Evolutionary conservation across 257 asterid species (phyloP).

Genomic region (Vinca minor): DNA sequence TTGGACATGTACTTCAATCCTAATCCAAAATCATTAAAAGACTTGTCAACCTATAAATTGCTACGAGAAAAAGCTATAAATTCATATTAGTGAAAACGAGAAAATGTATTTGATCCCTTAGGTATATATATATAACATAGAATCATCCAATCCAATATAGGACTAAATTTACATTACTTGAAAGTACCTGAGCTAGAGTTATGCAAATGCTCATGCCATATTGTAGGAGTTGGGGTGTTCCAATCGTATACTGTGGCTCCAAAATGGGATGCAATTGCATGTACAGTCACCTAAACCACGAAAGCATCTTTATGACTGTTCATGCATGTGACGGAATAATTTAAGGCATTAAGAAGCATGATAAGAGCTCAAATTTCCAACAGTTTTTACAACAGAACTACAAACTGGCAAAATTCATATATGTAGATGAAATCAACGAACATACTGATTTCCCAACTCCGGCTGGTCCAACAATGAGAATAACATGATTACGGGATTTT

Average conservation of each 20-base stretch:
- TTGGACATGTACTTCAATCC: slow-evolving; percentile 75
- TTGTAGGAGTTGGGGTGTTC: slow-evolving; percentile 84
- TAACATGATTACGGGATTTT: slow-evolving; percentile 36
- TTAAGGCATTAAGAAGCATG: neutral
- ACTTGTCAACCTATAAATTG: neutral
- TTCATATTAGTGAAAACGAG: slow-evolving; percentile 15
- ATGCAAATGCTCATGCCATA: slow-evolving; percentile 90
- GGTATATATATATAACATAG: neutral
- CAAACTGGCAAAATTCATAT: slow-evolving; percentile 1
- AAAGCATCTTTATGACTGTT: slow-evolving; percentile 21
- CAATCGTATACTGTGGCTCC: slow-evolving; percentile 76
- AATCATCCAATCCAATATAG: neutral
- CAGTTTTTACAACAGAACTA: neutral
- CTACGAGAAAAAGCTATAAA: slow-evolving; percentile 5
- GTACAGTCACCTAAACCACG: slow-evolving; percentile 57
- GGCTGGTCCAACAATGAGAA: slow-evolving; percentile 81
- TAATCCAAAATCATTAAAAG: slow-evolving; percentile 29
- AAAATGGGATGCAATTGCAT: slow-evolving; percentile 66
- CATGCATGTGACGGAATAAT: slow-evolving; percentile 3
- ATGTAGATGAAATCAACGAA: slow-evolving; percentile 12
- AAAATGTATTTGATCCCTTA: slow-evolving; percentile 6
- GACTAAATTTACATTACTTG: neutral
- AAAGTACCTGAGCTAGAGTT: slow-evolving; percentile 65
- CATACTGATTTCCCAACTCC: slow-evolving; percentile 98
- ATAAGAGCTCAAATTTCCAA: slow-evolving; percentile 4